Base-by-base conservation (phyloP, 2,329 filamentous ascomycete genomes). In the Nannizziopsis barbatae region DNA sequence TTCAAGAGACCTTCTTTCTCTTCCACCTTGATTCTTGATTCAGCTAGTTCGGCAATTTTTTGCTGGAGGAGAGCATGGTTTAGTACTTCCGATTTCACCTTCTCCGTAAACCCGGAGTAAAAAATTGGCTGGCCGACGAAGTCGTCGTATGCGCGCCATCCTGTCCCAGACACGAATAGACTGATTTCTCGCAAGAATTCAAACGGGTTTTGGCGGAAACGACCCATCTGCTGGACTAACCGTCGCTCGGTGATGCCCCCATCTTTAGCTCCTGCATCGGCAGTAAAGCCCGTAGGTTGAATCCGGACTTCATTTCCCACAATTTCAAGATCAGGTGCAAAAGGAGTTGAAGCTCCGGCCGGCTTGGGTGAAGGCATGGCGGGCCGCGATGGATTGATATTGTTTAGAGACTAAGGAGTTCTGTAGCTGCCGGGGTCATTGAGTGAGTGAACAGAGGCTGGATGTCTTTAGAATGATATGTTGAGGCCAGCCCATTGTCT, bases 71-170 rank as follows among this genome's bases (percentile, higher is more conserved):
- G 76, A 0, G 83, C 78, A 32, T 85, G 86, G 12, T 76, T 80
- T 57, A 95, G 71, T 22, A 96, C 83, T 57, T 77, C 75, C 17
- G 73, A 72, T 67, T 85, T 94, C 79, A 98, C 95, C 51, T 87
- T 81, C 55, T 95, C 90, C 22, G 82, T 83, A 68, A 95, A 98
- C 20, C 92, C 92, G 0, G 82, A 70, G 65, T 95, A 98, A 71
- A 90, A 96, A 54, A 95, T 83, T 8, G 88, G 87, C 64, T 95
- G 89, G 17, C 92, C 92, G 58, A 96, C 83, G 53, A 89, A 77
- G 53, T 84, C 73, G 61, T 96, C 87, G 70, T 98, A 98, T 52
- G 86, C 86, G 52, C 92, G 85, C 92, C 92, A 98, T 63, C 89
- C 90, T 44, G 85, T 84, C 47, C 92, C 92, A 10, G 87, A 90